These are phyloP conservation scores for Handroanthus guayacan DNA, from an alignment of 257 asterid species.

Conservation along the genomic window DNA sequence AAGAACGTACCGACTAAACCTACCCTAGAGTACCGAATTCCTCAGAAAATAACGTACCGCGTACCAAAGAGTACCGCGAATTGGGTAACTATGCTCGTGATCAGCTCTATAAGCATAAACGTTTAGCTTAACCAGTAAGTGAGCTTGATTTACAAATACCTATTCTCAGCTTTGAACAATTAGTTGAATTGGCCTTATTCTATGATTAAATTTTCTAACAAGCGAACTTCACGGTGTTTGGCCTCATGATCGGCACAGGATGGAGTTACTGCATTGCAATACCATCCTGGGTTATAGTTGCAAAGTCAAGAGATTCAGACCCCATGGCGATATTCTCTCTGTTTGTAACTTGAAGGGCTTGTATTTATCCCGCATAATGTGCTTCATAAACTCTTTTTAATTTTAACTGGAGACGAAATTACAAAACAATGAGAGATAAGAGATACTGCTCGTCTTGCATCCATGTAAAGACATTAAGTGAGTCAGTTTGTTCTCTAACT, in stretches of 20 bases:
- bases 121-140: conserved; percentile 14
- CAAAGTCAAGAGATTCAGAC: conserved; percentile 94
- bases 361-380: conserved; percentile 34
- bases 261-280: conserved; percentile 95
- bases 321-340: conserved; percentile 80
- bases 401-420: conserved; percentile 1
- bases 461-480: background rate
- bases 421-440: background rate
- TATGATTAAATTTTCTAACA: conserved; percentile 12
- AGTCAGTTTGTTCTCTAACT: conserved; percentile 29
- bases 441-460: too few species aligned
- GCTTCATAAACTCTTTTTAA: conserved; percentile 19
- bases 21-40: too few species aligned
- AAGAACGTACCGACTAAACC: too few species aligned
- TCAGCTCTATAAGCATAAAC: conserved; percentile 33
- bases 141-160: background rate
- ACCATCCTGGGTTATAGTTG: conserved; percentile 94
- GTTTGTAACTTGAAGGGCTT: conserved; percentile 38
- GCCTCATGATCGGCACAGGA: conserved; percentile 97
- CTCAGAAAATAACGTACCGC: too few species aligned
- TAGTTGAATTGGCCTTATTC: conserved; percentile 12
- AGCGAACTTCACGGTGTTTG: conserved; percentile 45
- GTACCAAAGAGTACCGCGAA: too few species aligned
- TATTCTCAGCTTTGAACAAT: background rate
- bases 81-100: background rate